Evolutionary conservation across 768 basidiomycete genomes (phyloP).

Genomic region (Pisolithus tinctorius): DNA sequence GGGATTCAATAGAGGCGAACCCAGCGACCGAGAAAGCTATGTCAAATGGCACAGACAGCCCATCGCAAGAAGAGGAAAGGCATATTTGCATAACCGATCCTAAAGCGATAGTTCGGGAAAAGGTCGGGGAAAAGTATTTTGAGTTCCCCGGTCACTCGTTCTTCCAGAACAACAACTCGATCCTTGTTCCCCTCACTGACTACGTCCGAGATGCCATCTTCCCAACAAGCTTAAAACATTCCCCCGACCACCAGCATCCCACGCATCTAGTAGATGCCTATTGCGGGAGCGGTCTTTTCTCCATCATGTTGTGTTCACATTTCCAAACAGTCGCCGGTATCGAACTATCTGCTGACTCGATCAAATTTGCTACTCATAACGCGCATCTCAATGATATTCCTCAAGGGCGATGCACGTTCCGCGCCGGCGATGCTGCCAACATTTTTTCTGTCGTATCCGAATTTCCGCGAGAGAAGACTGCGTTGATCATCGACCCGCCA

Average conservation of each 20-base stretch:
- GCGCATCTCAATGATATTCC: slow-evolving; percentile 58
- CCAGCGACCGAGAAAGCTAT: slow-evolving; percentile 17
- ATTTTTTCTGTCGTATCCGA: slow-evolving; percentile 66
- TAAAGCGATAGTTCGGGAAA: slow-evolving; percentile 73
- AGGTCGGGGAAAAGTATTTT: slow-evolving; percentile 74
- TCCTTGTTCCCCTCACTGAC: slow-evolving; percentile 74
- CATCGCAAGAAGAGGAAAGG: slow-evolving; percentile 37
- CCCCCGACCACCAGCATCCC: slow-evolving; percentile 20
- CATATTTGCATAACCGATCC: slow-evolving; percentile 85
- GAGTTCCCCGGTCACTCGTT: slow-evolving; percentile 85
- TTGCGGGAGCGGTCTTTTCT: slow-evolving; percentile 86
- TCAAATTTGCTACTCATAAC: slow-evolving; percentile 61
- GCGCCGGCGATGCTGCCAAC: slow-evolving; percentile 76
- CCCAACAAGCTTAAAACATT: slow-evolving; percentile 16
- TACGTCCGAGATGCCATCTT: slow-evolving; percentile 78
- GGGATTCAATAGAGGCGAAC: slow-evolving; percentile 61
- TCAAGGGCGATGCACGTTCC: slow-evolving; percentile 53
- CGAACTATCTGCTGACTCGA: slow-evolving; percentile 72
- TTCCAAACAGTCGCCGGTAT: slow-evolving; percentile 83
- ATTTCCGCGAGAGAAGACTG: slow-evolving; percentile 64
- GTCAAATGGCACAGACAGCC: slow-evolving; percentile 27
- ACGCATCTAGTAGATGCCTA: slow-evolving; percentile 95
- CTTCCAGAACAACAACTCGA: slow-evolving; percentile 98
- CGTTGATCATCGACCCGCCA: slow-evolving; percentile 83
- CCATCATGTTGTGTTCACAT: slow-evolving; percentile 69